Percentiles rank a stretch among this genome's conserved stretches.
Conservation (phyloP, 257 asterid species). For the Datura wrightii region DNA sequence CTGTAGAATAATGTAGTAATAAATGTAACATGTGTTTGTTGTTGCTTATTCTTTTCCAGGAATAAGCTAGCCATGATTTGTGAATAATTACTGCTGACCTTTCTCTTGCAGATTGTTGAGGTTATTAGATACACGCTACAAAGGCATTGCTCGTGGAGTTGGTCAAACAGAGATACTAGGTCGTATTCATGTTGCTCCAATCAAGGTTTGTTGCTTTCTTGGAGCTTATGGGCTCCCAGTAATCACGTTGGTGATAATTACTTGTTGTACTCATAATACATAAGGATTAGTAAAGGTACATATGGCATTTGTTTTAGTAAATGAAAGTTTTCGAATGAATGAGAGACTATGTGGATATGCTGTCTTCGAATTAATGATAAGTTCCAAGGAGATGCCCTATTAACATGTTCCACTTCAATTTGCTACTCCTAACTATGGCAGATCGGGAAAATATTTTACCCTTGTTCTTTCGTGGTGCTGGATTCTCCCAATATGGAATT, state of each 20-base stretch:
- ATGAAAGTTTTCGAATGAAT: not conserved
- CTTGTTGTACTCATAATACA: not conserved
- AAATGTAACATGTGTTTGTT: conserved; percentile 2
- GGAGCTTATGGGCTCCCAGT: conserved; percentile 11
- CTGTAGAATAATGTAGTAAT: not conserved
- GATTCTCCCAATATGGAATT: conserved; percentile 98
- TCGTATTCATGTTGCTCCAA: conserved; percentile 97
- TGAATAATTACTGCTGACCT: not conserved
- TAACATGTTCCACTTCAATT: not conserved
- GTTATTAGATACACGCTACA: conserved; percentile 84
- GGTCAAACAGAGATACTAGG: conserved; percentile 97
- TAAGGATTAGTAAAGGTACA: not conserved
- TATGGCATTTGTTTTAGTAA: not conserved
- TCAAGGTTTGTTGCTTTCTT: conserved; percentile 61
- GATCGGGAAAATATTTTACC: conserved; percentile 87
- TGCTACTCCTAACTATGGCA: conserved; percentile 40
- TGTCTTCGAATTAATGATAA: not conserved
- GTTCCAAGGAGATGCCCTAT: conserved; percentile 4
- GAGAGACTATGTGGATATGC: not conserved
- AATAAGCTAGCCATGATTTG: not conserved
- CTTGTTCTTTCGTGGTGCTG: conserved; percentile 89
- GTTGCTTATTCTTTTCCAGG: conserved; percentile 19
- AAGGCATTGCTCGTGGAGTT: conserved; percentile 96
- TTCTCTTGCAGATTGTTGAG: conserved; percentile 70
- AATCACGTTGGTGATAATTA: conserved; percentile 4